Conservation (phyloP, 257 asterid species). For the Nicotiana knightiana region DNA sequence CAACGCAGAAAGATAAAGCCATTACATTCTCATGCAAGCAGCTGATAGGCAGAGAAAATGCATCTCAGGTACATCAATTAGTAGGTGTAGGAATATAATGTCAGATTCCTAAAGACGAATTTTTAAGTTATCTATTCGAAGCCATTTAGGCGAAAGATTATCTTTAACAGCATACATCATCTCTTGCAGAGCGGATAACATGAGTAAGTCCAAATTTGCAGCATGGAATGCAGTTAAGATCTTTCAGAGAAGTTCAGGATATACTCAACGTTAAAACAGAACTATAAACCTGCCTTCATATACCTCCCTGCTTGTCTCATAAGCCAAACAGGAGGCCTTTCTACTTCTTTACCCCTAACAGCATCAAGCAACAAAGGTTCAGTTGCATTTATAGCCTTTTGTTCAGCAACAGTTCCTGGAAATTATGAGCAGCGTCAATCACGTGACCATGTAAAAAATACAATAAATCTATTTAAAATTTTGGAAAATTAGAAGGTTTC, state of each 20-base stretch:
- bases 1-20: not conserved
- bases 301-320: constrained; percentile 99
- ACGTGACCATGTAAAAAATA: not conserved
- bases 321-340: constrained; percentile 99
- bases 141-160: not conserved
- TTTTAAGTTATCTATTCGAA: not conserved
- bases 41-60: not conserved
- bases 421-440: constrained; percentile 4
- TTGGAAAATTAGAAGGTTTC: not conserved
- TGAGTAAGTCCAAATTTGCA: not conserved
- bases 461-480: not conserved
- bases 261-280: constrained; percentile 6
- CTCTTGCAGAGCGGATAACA: not conserved
- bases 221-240: not conserved
- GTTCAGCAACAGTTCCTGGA: constrained; percentile 84
- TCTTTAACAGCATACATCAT: not conserved
- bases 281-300: constrained; percentile 95
- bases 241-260: not conserved
- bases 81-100: not conserved
- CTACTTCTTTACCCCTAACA: constrained; percentile 84
- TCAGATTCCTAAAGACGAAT: not conserved
- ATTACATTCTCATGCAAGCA: not conserved
- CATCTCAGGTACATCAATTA: not conserved
- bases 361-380: constrained; percentile 89
- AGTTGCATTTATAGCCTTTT: constrained; percentile 53